Evolutionary conservation across 805 yeast genomes (phyloP).

Genomic region (Candida ponderosae): DNA sequence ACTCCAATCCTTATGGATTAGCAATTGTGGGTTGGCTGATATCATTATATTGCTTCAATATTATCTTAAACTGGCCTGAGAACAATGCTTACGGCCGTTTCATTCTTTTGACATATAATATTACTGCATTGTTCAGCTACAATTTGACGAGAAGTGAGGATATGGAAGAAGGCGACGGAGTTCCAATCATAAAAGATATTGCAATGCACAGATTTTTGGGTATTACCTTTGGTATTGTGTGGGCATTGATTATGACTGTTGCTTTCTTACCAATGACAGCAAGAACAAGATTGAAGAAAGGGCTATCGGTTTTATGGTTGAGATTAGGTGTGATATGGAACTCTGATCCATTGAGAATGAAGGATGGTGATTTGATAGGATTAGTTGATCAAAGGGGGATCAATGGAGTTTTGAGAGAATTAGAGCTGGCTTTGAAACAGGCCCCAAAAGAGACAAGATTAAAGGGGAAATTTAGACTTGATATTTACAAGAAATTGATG

Average conservation of each 20-base stretch:
- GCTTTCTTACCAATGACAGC: slow-evolving; percentile 72
- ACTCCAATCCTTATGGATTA: slow-evolving; percentile 46
- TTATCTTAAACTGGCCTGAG: slow-evolving; percentile 61
- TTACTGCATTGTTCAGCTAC: slow-evolving; percentile 71
- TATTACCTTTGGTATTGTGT: slow-evolving; percentile 63
- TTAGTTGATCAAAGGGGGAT: slow-evolving; percentile 28
- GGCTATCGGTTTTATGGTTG: slow-evolving; percentile 66
- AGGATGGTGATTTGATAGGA: slow-evolving; percentile 17
- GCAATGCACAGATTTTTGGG: slow-evolving; percentile 73
- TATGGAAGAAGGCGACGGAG: slow-evolving; percentile 61
- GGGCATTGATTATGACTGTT: slow-evolving; percentile 69
- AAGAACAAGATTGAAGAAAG: slow-evolving; percentile 54
- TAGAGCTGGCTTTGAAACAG: slow-evolving; percentile 52
- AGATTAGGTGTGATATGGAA: slow-evolving; percentile 79
- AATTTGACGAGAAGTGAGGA: slow-evolving; percentile 53
- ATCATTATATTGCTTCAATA: slow-evolving; percentile 34
- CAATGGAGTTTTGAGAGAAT: slow-evolving; percentile 49
- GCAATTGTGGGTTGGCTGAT: slow-evolving; percentile 37
- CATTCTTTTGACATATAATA: slow-evolving; percentile 65
- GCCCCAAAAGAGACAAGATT: slow-evolving; percentile 72
- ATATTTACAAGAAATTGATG: slow-evolving; percentile 42
- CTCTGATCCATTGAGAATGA: slow-evolving; percentile 54
- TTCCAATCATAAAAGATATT: slow-evolving; percentile 63
- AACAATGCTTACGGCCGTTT: slow-evolving; percentile 60
- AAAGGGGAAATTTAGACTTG: slow-evolving; percentile 62